phyloP scores from a whole-genome alignment of 2,329 filamentous ascomycete species.

The Trichoderma asperellum region DNA sequence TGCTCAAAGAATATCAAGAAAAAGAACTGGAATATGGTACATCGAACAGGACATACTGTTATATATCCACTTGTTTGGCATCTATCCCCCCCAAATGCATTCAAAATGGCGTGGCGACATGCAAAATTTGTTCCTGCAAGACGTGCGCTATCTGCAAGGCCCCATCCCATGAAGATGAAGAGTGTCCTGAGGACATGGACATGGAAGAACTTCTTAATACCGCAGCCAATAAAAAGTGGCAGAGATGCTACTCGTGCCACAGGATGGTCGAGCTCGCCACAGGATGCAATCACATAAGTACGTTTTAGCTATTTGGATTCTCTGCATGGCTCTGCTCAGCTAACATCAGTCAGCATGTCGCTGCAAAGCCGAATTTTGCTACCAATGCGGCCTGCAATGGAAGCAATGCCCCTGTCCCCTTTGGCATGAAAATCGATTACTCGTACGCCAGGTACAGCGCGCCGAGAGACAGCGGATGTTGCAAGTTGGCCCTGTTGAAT shows the following conservation, averaged over 20 bases:
- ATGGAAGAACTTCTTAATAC: slow-evolving; percentile 36
- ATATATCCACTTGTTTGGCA: slow-evolving; percentile 44
- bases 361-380: neutral
- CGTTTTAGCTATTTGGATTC: neutral
- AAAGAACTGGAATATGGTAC: slow-evolving; percentile 57
- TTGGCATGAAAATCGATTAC: neutral
- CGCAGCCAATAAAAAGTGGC: slow-evolving; percentile 52
- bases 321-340: neutral
- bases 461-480: too few species aligned
- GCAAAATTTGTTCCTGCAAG: slow-evolving; percentile 44
- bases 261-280: slow-evolving; percentile 50
- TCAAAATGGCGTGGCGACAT: slow-evolving; percentile 43
- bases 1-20: slow-evolving; percentile 44
- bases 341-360: neutral
- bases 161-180: slow-evolving; percentile 46
- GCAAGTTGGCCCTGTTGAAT: neutral
- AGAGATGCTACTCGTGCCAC: slow-evolving; percentile 51
- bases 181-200: slow-evolving; percentile 51
- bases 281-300: slow-evolving; percentile 63
- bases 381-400: neutral
- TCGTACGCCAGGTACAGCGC: neutral
- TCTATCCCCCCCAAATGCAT: slow-evolving; percentile 50
- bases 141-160: slow-evolving; percentile 59
- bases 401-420: neutral
- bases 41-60: slow-evolving; percentile 56